phyloP scores from a whole-genome alignment of 1,284 basidiomycete genomes.

The Ceratobasidium sp. region DNA sequence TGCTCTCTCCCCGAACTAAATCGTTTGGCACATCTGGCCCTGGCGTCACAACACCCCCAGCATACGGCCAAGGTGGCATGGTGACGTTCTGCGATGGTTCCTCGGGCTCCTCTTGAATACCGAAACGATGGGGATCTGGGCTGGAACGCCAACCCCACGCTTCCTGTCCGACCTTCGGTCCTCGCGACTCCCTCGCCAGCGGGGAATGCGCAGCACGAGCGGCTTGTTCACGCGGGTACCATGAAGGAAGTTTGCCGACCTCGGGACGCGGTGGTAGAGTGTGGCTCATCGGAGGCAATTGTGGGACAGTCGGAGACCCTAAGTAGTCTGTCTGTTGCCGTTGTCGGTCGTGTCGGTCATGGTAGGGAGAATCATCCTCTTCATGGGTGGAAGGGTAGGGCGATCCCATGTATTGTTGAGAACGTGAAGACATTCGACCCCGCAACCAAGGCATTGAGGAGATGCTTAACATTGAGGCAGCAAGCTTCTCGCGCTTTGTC shows the following conservation, averaged over 20 bases:
- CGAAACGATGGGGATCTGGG: slow-evolving; percentile 29
- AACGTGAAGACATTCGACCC: slow-evolving; percentile 14
- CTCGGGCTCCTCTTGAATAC: slow-evolving; percentile 39
- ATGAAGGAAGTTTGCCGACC: slow-evolving; percentile 33
- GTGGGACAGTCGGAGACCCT: slow-evolving; percentile 22
- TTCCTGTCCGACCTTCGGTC: slow-evolving; percentile 36
- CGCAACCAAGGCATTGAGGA: slow-evolving; percentile 41
- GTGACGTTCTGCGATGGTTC: background rate
- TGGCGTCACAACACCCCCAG: slow-evolving; percentile 30
- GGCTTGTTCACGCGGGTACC: slow-evolving; percentile 41
- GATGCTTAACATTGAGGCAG: slow-evolving; percentile 40
- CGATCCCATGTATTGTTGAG: slow-evolving; percentile 17
- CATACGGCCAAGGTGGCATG: slow-evolving; percentile 38
- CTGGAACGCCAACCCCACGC: slow-evolving; percentile 44
- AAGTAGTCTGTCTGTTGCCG: slow-evolving; percentile 27
- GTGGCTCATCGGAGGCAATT: slow-evolving; percentile 30
- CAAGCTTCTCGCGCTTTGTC: slow-evolving; percentile 39
- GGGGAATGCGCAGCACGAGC: slow-evolving; percentile 27
- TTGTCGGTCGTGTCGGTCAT: slow-evolving; percentile 32
- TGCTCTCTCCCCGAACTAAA: slow-evolving; percentile 32
- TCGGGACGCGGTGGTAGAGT: slow-evolving; percentile 32
- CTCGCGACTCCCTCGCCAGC: slow-evolving; percentile 38
- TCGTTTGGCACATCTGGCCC: slow-evolving; percentile 24
- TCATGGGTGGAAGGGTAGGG: slow-evolving; percentile 33
- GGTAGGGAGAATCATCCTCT: slow-evolving; percentile 23